These are phyloP conservation scores for Zygosaccharomyces rouxii DNA, from an alignment of 805 yeast genomes.

Conservation along the genomic window DNA sequence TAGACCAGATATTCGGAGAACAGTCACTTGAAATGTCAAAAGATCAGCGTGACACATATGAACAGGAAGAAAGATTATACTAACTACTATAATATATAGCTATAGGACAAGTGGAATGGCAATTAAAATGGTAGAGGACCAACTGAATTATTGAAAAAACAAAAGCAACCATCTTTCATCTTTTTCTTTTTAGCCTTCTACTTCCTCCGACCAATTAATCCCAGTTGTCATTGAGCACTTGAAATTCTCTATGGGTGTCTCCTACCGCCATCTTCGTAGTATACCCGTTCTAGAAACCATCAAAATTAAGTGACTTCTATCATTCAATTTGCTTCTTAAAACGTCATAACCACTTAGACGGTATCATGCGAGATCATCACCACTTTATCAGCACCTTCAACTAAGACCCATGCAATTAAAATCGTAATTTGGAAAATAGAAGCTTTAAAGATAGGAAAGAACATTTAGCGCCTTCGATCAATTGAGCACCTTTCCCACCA, in stretches of 20 bases:
- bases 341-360: slow-evolving; percentile 1
- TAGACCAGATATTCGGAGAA: background rate
- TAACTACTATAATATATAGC: slow-evolving; percentile 6
- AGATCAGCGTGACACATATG: background rate
- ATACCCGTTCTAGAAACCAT: slow-evolving; percentile 7
- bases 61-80: slow-evolving; percentile 6
- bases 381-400: slow-evolving; percentile 10
- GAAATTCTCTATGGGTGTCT: slow-evolving; percentile 3
- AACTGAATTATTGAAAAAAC: background rate
- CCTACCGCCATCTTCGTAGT: slow-evolving; percentile 1
- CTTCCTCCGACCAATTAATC: slow-evolving; percentile 7
- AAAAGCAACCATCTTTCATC: background rate
- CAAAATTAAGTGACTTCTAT: slow-evolving; percentile 17
- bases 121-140: background rate
- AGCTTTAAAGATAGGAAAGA: background rate
- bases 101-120: slow-evolving; percentile 1
- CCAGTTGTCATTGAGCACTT: slow-evolving; percentile 13
- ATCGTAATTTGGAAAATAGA: background rate
- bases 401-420: slow-evolving; percentile 14
- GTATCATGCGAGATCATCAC: slow-evolving; percentile 4
- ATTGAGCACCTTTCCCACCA: background rate
- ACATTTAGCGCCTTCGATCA: background rate
- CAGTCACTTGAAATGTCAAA: background rate
- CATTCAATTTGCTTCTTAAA: slow-evolving; percentile 12
- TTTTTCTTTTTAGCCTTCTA: background rate